These are phyloP conservation scores for Eragrostis tef DNA, from an alignment of 202 grass and related monocot species.

Conservation along the genomic window DNA sequence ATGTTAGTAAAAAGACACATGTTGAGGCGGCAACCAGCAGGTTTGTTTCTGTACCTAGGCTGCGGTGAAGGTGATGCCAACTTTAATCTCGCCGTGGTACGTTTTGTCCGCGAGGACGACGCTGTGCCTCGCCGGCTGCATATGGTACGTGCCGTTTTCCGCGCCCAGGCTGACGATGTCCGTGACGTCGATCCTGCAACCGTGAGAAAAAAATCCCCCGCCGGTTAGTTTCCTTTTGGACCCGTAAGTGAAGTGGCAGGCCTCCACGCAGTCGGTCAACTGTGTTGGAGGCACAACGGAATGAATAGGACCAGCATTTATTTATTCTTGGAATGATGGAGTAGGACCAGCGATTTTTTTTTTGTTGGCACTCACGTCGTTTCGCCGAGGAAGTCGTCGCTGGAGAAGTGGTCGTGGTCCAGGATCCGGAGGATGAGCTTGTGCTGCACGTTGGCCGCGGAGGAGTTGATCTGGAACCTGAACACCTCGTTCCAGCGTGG, in stretches of 20 bases:
- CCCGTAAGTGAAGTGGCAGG: neutral
- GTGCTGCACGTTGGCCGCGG: conserved; percentile 55
- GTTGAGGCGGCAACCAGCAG: neutral
- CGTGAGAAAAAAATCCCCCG: neutral
- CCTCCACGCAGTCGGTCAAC: neutral
- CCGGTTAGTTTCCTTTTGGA: neutral
- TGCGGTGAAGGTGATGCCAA: conserved; percentile 66
- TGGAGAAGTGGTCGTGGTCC: conserved; percentile 76
- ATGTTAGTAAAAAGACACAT: neutral
- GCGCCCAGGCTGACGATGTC: conserved; percentile 69
- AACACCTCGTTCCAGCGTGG: conserved; percentile 86
- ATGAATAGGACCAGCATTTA: too few relatives aligned
- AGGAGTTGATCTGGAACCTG: conserved; percentile 72
- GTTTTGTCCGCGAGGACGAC: conserved; percentile 66
- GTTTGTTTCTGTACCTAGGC: conserved; percentile 39
- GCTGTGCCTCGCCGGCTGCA: conserved; percentile 56
- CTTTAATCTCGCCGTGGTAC: conserved; percentile 74
- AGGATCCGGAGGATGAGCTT: conserved; percentile 75
- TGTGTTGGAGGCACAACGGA: neutral
- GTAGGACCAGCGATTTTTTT: neutral
- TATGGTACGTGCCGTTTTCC: conserved; percentile 61
- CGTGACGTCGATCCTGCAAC: conserved; percentile 72
- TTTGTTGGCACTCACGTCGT: conserved; percentile 66
- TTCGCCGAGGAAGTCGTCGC: conserved; percentile 81
- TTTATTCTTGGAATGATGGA: too few relatives aligned